A percentile compares a stretch with the other conserved stretches of the same genome.
Conservation (phyloP, 73 alveolate species). For the Symbiodinium natans region DNA sequence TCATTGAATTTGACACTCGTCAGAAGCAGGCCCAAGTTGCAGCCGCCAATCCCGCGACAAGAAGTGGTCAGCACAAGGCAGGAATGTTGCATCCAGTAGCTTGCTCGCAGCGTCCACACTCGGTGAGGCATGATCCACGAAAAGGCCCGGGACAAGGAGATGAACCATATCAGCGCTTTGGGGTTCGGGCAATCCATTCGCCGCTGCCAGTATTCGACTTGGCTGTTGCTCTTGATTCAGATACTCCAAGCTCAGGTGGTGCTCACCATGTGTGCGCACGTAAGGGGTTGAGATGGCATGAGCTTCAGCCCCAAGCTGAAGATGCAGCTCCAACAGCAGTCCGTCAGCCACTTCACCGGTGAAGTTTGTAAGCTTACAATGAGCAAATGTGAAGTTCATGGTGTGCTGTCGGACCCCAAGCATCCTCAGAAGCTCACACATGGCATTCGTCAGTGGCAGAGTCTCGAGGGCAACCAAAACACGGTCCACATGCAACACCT, state of each 20-base stretch:
- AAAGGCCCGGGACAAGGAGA: background rate
- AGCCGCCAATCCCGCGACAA: constrained; percentile 1
- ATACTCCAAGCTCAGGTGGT: background rate
- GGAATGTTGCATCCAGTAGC: background rate
- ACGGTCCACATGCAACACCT: background rate
- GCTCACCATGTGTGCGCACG: background rate
- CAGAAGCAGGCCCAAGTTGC: background rate
- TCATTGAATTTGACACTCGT: background rate
- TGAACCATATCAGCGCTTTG: background rate
- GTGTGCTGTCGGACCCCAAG: background rate
- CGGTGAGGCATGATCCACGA: too few species aligned
- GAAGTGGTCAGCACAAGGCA: background rate
- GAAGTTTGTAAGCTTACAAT: background rate
- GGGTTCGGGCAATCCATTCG: background rate
- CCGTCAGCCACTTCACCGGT: background rate
- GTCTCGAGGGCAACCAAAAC: background rate
- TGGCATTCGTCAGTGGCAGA: background rate
- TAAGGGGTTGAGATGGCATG: background rate
- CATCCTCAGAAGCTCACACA: background rate
- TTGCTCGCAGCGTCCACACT: background rate
- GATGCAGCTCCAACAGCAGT: background rate
- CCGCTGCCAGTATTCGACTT: background rate
- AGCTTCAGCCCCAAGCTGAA: background rate
- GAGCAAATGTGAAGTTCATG: background rate
- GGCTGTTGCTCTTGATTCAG: background rate